Evolutionary conservation across 2,329 filamentous ascomycete genomes (phyloP).

Genomic region (Aspergillus ibericus): DNA sequence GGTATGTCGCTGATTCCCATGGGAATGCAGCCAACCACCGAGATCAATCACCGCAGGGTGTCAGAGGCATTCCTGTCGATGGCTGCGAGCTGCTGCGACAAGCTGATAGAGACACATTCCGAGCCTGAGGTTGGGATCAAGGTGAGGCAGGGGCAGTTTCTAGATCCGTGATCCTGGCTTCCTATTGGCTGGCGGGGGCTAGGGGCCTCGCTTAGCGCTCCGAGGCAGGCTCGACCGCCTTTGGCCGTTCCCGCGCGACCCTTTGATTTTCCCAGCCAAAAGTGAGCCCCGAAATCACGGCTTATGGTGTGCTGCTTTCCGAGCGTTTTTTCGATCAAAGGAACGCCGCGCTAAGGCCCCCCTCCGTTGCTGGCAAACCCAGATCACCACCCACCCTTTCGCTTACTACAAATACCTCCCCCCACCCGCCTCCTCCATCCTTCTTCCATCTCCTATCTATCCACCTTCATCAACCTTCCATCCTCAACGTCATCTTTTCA

Average conservation of each 20-base stretch:
- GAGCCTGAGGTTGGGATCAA: conserved; percentile 38
- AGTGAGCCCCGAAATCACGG: conserved; percentile 29
- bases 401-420: conserved; percentile 44
- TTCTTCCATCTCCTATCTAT: conserved; percentile 33
- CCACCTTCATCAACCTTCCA: conserved; percentile 28
- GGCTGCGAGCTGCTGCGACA: conserved; percentile 11
- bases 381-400: conserved; percentile 38
- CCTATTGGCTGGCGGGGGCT: conserved; percentile 33
- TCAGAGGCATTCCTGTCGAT: conserved; percentile 18
- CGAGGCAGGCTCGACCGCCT: conserved; percentile 21
- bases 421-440: conserved; percentile 40
- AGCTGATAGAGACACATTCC: conserved; percentile 17
- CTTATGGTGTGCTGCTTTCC: conserved; percentile 36
- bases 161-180: conserved; percentile 37
- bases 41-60: conserved; percentile 17
- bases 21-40: conserved; percentile 19
- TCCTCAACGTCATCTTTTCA: conserved; percentile 31
- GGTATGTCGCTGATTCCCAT: conserved; percentile 27
- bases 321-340: conserved; percentile 33
- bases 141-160: conserved; percentile 27
- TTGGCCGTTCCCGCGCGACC: conserved; percentile 8
- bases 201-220: conserved; percentile 36
- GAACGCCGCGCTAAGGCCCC: conserved; percentile 28
- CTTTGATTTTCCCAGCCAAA: conserved; percentile 32
- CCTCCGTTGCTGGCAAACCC: conserved; percentile 26